Evolutionary conservation across 176 grass and related monocot genomes (phyloP), one percentile per base, ranked within the genome.

Genomic region (sorghum (Sorghum bicolor)): DNA sequence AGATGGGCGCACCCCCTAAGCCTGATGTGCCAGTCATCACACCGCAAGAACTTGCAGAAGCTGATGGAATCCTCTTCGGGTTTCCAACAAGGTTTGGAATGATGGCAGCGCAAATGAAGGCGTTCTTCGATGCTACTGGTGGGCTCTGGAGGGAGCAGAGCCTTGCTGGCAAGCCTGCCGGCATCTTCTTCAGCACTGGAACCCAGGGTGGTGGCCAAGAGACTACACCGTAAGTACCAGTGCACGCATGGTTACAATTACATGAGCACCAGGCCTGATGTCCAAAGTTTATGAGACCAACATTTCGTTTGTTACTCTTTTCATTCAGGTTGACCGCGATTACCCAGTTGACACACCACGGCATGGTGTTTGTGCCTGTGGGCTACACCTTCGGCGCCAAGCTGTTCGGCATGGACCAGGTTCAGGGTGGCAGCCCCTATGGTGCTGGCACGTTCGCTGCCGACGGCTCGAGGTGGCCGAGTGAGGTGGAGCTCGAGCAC

Each of bases 71-170:
- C 68, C 73, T 97, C 4, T 97, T 97, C n/a, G 94, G 94, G 16
- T 97, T 97, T 36, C 94, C 94, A 2, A 97, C 94, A 19, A 92
- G 94, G 71, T 97, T 97, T 85, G 94, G 94, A 71, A 97, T 97
- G 94, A 97, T 94, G 94, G 87, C 91, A 1, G 94, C 94, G 0
- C 94, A 97, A 62, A 93, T 97, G 90, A 97, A 97, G 84, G 91
- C 92, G 43, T 89, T 97, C 50, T 91, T 97, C 32, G 94, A 97
- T 39, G 81, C 94, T 63, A 97, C 94, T 13, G 92, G 94, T 70
- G 78, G 94, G 32, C 85, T 97, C 17, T 97, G 95, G 92, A 78
- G 88, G 72, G 87, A 86, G 78, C 92, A 97, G 84, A 89, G 89
- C 58, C 92, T 97, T 75, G 92, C 95, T 70, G 95, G 95, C n/a